Conservation (phyloP, 805 yeast species). For the Ogataea chonburiensis region DNA sequence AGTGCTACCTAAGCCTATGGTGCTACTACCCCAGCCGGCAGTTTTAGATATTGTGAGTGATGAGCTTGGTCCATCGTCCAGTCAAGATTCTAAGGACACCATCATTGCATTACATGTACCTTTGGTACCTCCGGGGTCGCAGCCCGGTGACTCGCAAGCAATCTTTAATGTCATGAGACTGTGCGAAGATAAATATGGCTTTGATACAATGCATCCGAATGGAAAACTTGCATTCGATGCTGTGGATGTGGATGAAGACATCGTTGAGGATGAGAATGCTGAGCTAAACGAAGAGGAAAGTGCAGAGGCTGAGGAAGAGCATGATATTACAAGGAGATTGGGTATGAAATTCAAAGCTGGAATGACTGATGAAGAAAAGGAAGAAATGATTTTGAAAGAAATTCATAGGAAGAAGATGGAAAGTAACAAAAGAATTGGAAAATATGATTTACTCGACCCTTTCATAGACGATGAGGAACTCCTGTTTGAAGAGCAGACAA, state of each 20-base stretch:
- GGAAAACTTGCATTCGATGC: conserved; percentile 57
- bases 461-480: conserved; percentile 94
- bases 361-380: conserved; percentile 35
- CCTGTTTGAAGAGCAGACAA: conserved; percentile 89
- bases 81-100: conserved; percentile 31
- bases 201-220: conserved; percentile 66
- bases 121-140: conserved; percentile 44
- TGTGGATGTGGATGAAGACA: conserved; percentile 51
- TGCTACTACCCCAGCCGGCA: conserved; percentile 19
- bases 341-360: conserved; percentile 33
- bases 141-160: conserved; percentile 55
- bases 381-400: conserved; percentile 31
- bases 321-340: conserved; percentile 32
- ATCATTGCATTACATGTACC: conserved; percentile 58
- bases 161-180: conserved; percentile 69
- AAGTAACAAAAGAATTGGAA: conserved; percentile 75
- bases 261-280: conserved; percentile 33
- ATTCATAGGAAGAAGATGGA: conserved; percentile 41
- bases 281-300: conserved; percentile 13
- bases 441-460: conserved; percentile 90
- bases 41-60: conserved; percentile 17
- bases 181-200: conserved; percentile 85
- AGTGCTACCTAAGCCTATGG: conserved; percentile 10
- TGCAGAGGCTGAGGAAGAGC: conserved; percentile 37
- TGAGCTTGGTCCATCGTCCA: conserved; percentile 1